Percentiles rank a stretch among this genome's conserved stretches.
phyloP scores from a whole-genome alignment of 768 basidiomycete genomes.

The Lactifluus pinguis region DNA sequence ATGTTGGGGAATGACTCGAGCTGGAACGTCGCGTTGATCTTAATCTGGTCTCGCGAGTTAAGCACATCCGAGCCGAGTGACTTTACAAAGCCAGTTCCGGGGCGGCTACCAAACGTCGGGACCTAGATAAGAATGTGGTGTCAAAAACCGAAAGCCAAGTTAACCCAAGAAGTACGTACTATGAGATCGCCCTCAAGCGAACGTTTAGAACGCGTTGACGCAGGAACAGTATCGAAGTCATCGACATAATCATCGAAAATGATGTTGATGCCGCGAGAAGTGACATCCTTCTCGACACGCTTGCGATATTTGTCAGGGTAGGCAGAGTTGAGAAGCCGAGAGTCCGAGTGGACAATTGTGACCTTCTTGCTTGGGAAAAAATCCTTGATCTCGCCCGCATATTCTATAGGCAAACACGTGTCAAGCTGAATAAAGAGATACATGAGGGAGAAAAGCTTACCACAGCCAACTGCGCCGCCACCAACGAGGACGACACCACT shows the following conservation, averaged over 20 bases:
- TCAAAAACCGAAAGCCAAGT: not conserved
- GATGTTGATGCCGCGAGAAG: conserved; percentile 39
- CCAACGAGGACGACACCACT: conserved; percentile 29
- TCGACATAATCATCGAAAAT: conserved; percentile 43
- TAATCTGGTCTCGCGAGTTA: conserved; percentile 35
- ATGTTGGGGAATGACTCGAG: conserved; percentile 41
- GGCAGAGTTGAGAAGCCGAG: conserved; percentile 43
- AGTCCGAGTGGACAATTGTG: conserved; percentile 51
- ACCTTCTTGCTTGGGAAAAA: conserved; percentile 39
- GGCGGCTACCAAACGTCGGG: conserved; percentile 28
- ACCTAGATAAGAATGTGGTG: conserved; percentile 19
- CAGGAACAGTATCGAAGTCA: conserved; percentile 27
- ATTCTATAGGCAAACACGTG: conserved; percentile 26
- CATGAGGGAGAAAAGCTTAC: conserved; percentile 22
- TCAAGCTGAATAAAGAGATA: not conserved
- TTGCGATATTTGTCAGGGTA: conserved; percentile 50
- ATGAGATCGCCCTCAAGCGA: conserved; percentile 47
- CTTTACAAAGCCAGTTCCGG: conserved; percentile 44
- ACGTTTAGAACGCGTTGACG: conserved; percentile 45
- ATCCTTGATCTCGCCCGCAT: conserved; percentile 38
- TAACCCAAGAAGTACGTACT: conserved; percentile 30
- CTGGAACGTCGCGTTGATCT: conserved; percentile 50
- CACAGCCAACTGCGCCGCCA: conserved; percentile 35
- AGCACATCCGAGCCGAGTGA: conserved; percentile 35
- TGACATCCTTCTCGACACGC: conserved; percentile 34